phyloP scores from a whole-genome alignment of 306 rosid genomes.

The Malus orientalis region DNA sequence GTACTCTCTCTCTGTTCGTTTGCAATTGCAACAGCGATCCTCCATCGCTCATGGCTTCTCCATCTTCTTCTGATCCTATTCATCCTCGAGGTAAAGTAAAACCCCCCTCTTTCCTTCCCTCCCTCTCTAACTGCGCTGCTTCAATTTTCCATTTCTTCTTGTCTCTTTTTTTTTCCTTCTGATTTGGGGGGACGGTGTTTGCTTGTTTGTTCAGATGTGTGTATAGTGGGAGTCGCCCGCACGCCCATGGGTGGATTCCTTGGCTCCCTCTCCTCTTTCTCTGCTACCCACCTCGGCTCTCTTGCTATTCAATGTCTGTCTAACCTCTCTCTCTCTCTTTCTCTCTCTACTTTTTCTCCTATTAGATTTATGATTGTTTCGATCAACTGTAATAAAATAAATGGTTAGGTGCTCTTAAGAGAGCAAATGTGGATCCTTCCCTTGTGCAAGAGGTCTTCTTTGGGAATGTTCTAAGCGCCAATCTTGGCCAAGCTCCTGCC shows the following conservation, averaged over 20 bases:
- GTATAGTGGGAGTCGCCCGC: slow-evolving; percentile 87
- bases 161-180: background rate
- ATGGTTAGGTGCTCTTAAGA: slow-evolving; percentile 63
- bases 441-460: slow-evolving; percentile 92
- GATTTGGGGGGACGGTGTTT: background rate
- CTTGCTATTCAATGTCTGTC: slow-evolving; percentile 49
- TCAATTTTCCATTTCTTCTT: background rate
- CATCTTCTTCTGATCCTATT: slow-evolving; percentile 30
- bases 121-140: background rate
- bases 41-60: slow-evolving; percentile 47
- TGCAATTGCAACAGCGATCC: background rate
- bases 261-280: slow-evolving; percentile 71
- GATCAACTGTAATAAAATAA: background rate
- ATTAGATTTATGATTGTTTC: too few species aligned
- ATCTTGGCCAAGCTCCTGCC: slow-evolving; percentile 96
- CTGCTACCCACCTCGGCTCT: slow-evolving; percentile 84
- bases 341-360: background rate
- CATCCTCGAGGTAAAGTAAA: slow-evolving; percentile 51
- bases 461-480: slow-evolving; percentile 88
- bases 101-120: background rate
- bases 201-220: slow-evolving; percentile 50
- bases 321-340: background rate
- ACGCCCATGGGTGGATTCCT: slow-evolving; percentile 86
- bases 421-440: slow-evolving; percentile 74
- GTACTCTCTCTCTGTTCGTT: background rate